A percentile compares a stretch with the other conserved stretches of the same genome.
These are phyloP conservation scores for Dactylellina parvicollis DNA, from an alignment of 2,329 filamentous ascomycete genomes.

Conservation along the genomic window DNA sequence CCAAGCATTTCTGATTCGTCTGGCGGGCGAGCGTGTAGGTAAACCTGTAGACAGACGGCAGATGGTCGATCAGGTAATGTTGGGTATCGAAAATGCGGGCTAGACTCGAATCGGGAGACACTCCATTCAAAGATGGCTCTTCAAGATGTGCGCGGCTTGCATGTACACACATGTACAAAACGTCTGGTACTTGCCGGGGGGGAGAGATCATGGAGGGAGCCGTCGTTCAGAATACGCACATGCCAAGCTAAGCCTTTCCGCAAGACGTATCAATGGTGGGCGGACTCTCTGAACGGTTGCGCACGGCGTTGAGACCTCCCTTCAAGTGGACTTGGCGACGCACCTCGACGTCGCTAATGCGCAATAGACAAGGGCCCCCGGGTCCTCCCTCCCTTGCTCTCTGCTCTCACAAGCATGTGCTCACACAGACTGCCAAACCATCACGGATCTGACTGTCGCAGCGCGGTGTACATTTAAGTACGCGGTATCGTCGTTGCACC, in stretches of 20 bases:
- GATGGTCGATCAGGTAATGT: slow-evolving; percentile 15
- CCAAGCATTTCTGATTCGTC: slow-evolving; percentile 44
- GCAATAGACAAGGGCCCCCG: slow-evolving; percentile 25
- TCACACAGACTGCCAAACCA: too few species aligned
- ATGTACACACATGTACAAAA: too few species aligned
- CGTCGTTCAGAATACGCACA: not conserved
- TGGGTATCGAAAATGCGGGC: slow-evolving; percentile 15
- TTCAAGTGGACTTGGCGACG: slow-evolving; percentile 12
- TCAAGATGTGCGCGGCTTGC: too few species aligned
- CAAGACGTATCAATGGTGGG: not conserved
- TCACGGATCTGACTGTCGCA: too few species aligned
- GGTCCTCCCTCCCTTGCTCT: not conserved
- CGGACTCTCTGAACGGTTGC: slow-evolving; percentile 20
- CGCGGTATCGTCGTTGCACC: too few species aligned
- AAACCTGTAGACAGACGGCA: slow-evolving; percentile 37
- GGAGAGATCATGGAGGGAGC: too few species aligned
- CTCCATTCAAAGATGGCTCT: too few species aligned
- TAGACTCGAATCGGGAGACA: slow-evolving; percentile 23
- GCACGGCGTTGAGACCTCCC: slow-evolving; percentile 34
- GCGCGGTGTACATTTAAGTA: too few species aligned
- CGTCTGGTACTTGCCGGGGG: too few species aligned
- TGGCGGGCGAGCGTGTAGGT: not conserved
- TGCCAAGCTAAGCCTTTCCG: not conserved
- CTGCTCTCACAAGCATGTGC: too few species aligned
- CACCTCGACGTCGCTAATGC: slow-evolving; percentile 35